A percentile compares a stretch with the other conserved stretches of the same genome.
Evolutionary conservation across 1,284 basidiomycete species (phyloP).

Genomic region (Moniliophthora roreri): DNA sequence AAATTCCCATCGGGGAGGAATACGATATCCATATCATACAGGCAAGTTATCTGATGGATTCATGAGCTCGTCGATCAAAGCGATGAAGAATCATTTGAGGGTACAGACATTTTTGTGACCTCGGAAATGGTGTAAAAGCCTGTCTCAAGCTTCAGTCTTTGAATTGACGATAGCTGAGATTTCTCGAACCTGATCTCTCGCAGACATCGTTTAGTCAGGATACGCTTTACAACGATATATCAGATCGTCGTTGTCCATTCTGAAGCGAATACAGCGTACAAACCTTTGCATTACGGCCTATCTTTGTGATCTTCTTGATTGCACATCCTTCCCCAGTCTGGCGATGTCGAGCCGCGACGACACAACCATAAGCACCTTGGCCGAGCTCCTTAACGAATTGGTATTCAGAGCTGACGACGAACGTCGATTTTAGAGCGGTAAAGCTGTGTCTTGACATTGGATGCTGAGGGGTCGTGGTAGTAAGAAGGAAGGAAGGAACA

Average conservation of each 20-base stretch:
- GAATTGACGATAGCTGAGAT: too few species aligned
- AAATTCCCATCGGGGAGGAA: conserved; percentile 88
- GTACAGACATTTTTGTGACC: conserved; percentile 88
- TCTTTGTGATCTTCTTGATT: conserved; percentile 97
- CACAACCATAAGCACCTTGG: conserved; percentile 92
- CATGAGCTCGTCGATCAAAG: conserved; percentile 4
- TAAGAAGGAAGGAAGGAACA: too few species aligned
- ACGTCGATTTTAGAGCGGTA: conserved; percentile 78
- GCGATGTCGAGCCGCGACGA: conserved; percentile 84
- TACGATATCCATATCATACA: conserved; percentile 98
- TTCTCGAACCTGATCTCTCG: conserved; percentile 68
- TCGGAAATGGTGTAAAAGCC: conserved; percentile 91
- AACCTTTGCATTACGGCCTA: conserved; percentile 81
- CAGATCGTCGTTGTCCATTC: not conserved
- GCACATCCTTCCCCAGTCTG: conserved; percentile 88
- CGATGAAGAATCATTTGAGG: conserved; percentile 16
- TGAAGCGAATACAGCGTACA: conserved; percentile 13
- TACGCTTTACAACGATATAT: conserved; percentile 52
- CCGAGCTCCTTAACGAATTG: conserved; percentile 94
- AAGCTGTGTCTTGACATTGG: conserved; percentile 57
- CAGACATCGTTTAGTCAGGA: conserved; percentile 92
- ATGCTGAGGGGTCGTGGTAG: too few species aligned
- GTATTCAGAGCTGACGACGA: conserved; percentile 90
- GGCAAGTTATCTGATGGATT: conserved; percentile 71
- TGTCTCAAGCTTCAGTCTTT: too few species aligned